A percentile compares a stretch with the other conserved stretches of the same genome.
phyloP scores from a whole-genome alignment of 1,284 basidiomycete species.

The Agaricales sp. region DNA sequence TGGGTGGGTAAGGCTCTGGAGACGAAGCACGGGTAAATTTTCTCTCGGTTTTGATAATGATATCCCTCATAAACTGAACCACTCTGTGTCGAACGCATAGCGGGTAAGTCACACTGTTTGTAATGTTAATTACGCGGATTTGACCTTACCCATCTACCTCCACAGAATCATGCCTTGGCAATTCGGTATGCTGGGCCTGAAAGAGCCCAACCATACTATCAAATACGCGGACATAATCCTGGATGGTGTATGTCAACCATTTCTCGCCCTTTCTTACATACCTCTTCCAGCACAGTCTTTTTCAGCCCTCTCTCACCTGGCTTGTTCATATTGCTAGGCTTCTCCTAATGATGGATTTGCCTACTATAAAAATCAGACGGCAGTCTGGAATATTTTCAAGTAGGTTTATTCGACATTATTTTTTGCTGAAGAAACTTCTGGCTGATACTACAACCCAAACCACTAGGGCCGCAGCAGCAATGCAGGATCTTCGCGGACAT shows the following conservation, averaged over 20 bases:
- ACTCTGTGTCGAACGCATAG: constrained; percentile 12
- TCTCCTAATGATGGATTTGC: constrained; percentile 47
- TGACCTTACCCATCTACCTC: too few species aligned
- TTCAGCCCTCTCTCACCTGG: too few species aligned
- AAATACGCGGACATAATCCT: constrained; percentile 44
- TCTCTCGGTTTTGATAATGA: constrained; percentile 1
- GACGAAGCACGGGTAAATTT: constrained; percentile 33
- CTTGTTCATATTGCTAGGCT: too few species aligned
- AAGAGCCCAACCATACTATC: constrained; percentile 40
- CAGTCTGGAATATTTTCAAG: constrained; percentile 41
- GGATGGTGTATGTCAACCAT: constrained; percentile 28
- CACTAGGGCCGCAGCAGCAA: background rate
- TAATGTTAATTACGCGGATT: constrained; percentile 1
- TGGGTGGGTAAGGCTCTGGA: constrained; percentile 41
- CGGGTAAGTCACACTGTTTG: constrained; percentile 15
- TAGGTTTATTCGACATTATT: constrained; percentile 24
- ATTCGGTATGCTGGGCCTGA: constrained; percentile 38
- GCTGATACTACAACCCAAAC: too few species aligned
- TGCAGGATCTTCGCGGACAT: background rate
- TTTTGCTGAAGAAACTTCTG: too few species aligned
- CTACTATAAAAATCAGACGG: constrained; percentile 42
- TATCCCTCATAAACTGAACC: constrained; percentile 3
- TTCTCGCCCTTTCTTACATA: background rate
- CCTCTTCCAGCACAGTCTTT: too few species aligned
- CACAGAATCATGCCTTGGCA: constrained; percentile 50